Base-by-base conservation (phyloP, 441 rosid genomes). In the Pelargonium myrrhifolium region DNA sequence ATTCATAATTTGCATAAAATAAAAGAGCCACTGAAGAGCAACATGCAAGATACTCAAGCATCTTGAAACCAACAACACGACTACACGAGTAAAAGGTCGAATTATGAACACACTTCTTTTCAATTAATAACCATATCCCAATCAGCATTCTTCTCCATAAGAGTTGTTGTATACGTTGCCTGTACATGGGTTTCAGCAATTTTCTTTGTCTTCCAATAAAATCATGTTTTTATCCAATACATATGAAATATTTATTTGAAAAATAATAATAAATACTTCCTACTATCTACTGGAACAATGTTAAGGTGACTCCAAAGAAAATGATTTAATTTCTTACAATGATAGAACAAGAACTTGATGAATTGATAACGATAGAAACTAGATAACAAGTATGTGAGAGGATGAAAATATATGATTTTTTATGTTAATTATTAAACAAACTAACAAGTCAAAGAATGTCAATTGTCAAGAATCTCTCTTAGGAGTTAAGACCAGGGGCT, bases 81-180 rank as follows among this genome's bases (percentile, higher is more conserved):
- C n/a, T n/a, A 24, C 63, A 59, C 12, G 11, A 14, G 28, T 58
- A 58, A 20, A 22, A 58, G n/a, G 31, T 20, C n/a, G 24, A 58
- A 22, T 22, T 6, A 58, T 22, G 28, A 58, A 18, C 26, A 55
- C 9, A 15, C 59, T 53, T 15, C 24, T 53, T 53, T 17, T 9
- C 59, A 53, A 15, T 17, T 6, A 53, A 15, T 6, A 17, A 8
- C 59, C 22, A 53, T 53, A 35, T 5, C 20, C 59, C 21, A 1
- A n/a, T n/a, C 56, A 51, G 18, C 58, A 51, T 20, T 51, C 58
- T 53, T 53, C 24, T 53, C 59, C 59, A 53, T 53, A 53, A 53
- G 18, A 53, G 59, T 53, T 53, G 18, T 21, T 53, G 59, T 35
- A 35, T 35, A 35, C 5, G 39, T 35, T 35, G 39, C 8, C 5